phyloP scores from a whole-genome alignment of 495 filamentous ascomycete genomes.

The Trichoderma reesei region DNA sequence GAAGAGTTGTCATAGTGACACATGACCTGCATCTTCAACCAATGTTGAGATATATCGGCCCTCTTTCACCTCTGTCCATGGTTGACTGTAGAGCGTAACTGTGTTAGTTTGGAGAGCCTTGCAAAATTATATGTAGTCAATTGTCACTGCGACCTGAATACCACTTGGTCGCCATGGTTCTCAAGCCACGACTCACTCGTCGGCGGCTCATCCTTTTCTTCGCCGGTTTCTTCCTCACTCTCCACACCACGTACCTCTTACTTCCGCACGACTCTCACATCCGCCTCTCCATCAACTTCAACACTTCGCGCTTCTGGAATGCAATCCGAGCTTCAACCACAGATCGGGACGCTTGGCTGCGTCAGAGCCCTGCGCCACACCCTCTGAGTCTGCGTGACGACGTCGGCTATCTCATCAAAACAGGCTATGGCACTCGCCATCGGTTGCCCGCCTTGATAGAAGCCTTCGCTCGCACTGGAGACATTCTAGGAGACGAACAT shows the following conservation, averaged over 20 bases:
- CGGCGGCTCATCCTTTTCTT: neutral
- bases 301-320: slow-evolving; percentile 12
- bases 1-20: too few relatives aligned
- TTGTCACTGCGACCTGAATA: neutral
- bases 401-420: slow-evolving; percentile 34
- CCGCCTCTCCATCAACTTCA: slow-evolving; percentile 21
- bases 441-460: slow-evolving; percentile 29
- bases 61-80: too few relatives aligned
- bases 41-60: too few relatives aligned
- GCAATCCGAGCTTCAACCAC: neutral
- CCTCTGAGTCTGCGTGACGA: slow-evolving; percentile 26
- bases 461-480: slow-evolving; percentile 17
- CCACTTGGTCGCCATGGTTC: neutral
- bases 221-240: neutral
- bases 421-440: slow-evolving; percentile 33
- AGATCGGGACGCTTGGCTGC: slow-evolving; percentile 17
- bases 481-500: slow-evolving; percentile 14
- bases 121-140: neutral
- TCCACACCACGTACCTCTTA: neutral
- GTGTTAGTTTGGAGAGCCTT: too few relatives aligned
- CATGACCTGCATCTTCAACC: too few relatives aligned
- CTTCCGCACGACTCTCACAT: slow-evolving; percentile 14
- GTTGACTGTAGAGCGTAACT: too few relatives aligned
- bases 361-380: slow-evolving; percentile 10
- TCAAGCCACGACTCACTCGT: neutral